Base-by-base conservation (phyloP, 2,329 filamentous ascomycete species). In the Colletotrichum plurivorum region DNA sequence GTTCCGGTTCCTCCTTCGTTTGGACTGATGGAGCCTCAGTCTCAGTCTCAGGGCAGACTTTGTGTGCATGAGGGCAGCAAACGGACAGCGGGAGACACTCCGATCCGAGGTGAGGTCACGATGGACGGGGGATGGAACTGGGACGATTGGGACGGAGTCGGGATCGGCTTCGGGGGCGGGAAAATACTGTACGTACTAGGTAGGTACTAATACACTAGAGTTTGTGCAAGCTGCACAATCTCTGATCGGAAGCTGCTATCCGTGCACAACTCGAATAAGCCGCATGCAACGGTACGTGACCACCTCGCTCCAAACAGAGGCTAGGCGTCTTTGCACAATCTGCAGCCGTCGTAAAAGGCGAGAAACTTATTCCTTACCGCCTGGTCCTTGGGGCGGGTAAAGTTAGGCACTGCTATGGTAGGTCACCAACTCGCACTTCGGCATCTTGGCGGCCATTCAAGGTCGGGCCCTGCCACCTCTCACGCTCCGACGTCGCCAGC, bases 261-360 rank as follows among this genome's bases (percentile, higher is more conserved):
- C 13, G 49, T 59, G 54, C 62, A 66, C 27, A 66, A 69, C 10
- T 60, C 15, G 18, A 36, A 43, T 56, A n/a, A 60, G 61, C 66
- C 62, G 55, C 49, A 69, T 60, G 55, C 54, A 49, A 51, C 20
- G 51, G 39, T 36, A 36, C 31, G 31, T 36, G 31, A 36, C 31
- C 31, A 12, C 8, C 31, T 36, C 10, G 2, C 31, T 10, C 31
- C 10, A 10, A 36, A 49, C 52, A 22, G 18, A 41, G 27, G 36
- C 43, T 48, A 54, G 45, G 22, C 39, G 10, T 48, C 55, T 43
- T 43, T 58, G 65, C 48, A 65, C 54, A 45, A 55, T 31, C 54
- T 69, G 66, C 66, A 69, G 66, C 61, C 55, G 43, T 25, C 61
- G 66, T 69, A 66, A 69, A 69, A 39, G 25, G n/a, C 25, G 10